Evolutionary conservation across 2,329 filamentous ascomycete genomes (phyloP).

Genomic region (Sclerotinia glacialis): DNA sequence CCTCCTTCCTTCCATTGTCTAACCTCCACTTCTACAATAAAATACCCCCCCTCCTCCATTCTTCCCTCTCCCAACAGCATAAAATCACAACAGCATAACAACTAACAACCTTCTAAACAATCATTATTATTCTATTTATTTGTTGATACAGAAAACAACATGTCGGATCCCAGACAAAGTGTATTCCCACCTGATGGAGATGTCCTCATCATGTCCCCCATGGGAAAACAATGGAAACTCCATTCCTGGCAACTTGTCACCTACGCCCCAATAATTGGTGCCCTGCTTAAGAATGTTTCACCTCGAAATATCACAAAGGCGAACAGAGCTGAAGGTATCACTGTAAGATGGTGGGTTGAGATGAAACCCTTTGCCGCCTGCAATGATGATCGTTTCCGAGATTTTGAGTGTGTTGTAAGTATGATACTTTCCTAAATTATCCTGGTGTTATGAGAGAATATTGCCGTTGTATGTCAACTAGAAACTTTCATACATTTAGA

Average conservation of each 20-base stretch:
- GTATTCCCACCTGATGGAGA: slow-evolving; percentile 31
- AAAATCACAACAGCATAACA: not conserved
- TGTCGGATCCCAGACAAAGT: slow-evolving; percentile 5
- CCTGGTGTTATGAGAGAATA: not conserved
- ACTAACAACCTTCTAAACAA: not conserved
- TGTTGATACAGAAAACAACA: not conserved
- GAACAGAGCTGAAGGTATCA: slow-evolving; percentile 23
- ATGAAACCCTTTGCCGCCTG: slow-evolving; percentile 25
- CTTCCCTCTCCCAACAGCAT: not conserved
- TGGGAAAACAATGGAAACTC: slow-evolving; percentile 34
- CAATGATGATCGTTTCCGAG: slow-evolving; percentile 29
- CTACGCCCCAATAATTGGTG: slow-evolving; percentile 25
- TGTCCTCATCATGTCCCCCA: slow-evolving; percentile 32
- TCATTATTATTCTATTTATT: too few relatives aligned
- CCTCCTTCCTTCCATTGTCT: not conserved
- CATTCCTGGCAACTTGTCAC: slow-evolving; percentile 29
- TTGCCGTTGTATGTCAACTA: not conserved
- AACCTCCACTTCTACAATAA: not conserved
- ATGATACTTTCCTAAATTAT: not conserved
- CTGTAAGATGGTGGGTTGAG: slow-evolving; percentile 30
- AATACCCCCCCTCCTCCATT: not conserved
- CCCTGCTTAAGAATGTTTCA: slow-evolving; percentile 22
- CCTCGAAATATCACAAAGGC: slow-evolving; percentile 26
- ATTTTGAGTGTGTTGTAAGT: slow-evolving; percentile 33
- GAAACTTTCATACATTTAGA: too few relatives aligned